These are phyloP conservation scores for Penicillium thymicola DNA, from an alignment of 2,329 filamentous ascomycete species.

Conservation along the genomic window DNA sequence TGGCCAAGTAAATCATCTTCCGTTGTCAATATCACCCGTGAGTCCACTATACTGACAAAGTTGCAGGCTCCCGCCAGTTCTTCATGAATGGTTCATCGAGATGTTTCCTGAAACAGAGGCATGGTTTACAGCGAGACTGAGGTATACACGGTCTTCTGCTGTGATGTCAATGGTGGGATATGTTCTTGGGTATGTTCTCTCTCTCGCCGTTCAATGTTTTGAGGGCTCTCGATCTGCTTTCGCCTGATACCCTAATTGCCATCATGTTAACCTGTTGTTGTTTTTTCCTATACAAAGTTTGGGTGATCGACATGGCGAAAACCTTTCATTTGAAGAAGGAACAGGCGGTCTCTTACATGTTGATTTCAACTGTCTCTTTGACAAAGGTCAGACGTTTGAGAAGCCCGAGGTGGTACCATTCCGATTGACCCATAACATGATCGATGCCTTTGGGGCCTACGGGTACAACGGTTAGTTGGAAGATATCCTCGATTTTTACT, in stretches of 20 bases:
- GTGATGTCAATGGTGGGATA: slow-evolving; percentile 99
- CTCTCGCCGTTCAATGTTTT: neutral
- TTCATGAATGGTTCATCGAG: slow-evolving; percentile 93
- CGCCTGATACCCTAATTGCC: neutral
- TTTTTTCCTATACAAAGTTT: slow-evolving; percentile 48
- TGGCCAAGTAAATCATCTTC: slow-evolving; percentile 39
- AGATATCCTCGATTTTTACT: neutral
- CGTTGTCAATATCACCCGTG: neutral
- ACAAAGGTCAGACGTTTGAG: slow-evolving; percentile 93
- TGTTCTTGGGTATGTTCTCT: slow-evolving; percentile 62
- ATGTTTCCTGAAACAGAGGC: slow-evolving; percentile 88
- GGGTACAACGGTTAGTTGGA: slow-evolving; percentile 67
- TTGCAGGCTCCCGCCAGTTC: slow-evolving; percentile 69
- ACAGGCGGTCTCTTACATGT: slow-evolving; percentile 95
- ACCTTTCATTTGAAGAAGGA: slow-evolving; percentile 89
- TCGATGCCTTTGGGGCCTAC: slow-evolving; percentile 92
- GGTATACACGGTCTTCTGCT: slow-evolving; percentile 88
- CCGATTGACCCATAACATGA: slow-evolving; percentile 97
- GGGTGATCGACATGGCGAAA: slow-evolving; percentile 94
- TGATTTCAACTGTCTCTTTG: slow-evolving; percentile 99
- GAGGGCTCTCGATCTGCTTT: neutral
- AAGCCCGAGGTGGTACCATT: slow-evolving; percentile 95
- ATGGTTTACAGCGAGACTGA: slow-evolving; percentile 85
- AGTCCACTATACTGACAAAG: neutral
- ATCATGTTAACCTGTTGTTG: neutral